Evolutionary conservation across 495 filamentous ascomycete species (phyloP).

Genomic region (Penicillium simplicissimum): DNA sequence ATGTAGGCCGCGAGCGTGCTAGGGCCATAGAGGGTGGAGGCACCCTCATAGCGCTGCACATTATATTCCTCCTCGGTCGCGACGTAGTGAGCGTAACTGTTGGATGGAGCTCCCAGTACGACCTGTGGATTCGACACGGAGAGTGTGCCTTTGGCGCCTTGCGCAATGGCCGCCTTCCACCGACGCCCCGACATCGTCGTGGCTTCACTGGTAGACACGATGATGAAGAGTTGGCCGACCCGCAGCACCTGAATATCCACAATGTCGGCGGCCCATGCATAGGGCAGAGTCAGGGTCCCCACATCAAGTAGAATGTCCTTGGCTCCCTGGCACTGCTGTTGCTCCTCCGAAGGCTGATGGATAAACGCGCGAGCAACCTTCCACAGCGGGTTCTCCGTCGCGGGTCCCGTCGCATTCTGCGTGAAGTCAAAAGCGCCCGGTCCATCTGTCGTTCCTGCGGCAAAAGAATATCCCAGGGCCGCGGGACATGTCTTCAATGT

Average conservation of each 20-base stretch:
- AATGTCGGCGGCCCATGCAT: slow-evolving; percentile 89
- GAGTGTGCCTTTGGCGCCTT: slow-evolving; percentile 51
- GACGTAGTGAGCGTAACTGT: slow-evolving; percentile 96
- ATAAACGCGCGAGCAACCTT: slow-evolving; percentile 69
- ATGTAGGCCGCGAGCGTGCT: slow-evolving; percentile 89
- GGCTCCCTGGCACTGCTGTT: slow-evolving; percentile 73
- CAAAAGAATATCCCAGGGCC: slow-evolving; percentile 92
- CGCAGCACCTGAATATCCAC: slow-evolving; percentile 90
- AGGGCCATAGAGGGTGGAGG: slow-evolving; percentile 92
- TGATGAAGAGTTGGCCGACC: slow-evolving; percentile 83
- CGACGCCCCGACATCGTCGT: slow-evolving; percentile 94
- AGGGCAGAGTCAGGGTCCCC: slow-evolving; percentile 75
- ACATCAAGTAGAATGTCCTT: slow-evolving; percentile 92
- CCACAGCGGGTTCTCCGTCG: slow-evolving; percentile 80
- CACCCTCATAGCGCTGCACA: slow-evolving; percentile 93
- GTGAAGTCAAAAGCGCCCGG: slow-evolving; percentile 94
- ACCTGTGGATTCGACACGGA: slow-evolving; percentile 62
- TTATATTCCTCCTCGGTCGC: slow-evolving; percentile 88
- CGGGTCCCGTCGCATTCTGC: slow-evolving; percentile 75
- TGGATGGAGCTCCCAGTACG: slow-evolving; percentile 90
- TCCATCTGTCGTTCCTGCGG: slow-evolving; percentile 91
- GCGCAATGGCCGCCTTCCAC: slow-evolving; percentile 80
- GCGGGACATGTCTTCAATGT: slow-evolving; percentile 77
- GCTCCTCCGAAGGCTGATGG: slow-evolving; percentile 68
- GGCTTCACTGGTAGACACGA: slow-evolving; percentile 87